A percentile compares a stretch with the other conserved stretches of the same genome.
phyloP scores from a whole-genome alignment of 2,329 filamentous ascomycete species.

The Erysiphe pulchra region DNA sequence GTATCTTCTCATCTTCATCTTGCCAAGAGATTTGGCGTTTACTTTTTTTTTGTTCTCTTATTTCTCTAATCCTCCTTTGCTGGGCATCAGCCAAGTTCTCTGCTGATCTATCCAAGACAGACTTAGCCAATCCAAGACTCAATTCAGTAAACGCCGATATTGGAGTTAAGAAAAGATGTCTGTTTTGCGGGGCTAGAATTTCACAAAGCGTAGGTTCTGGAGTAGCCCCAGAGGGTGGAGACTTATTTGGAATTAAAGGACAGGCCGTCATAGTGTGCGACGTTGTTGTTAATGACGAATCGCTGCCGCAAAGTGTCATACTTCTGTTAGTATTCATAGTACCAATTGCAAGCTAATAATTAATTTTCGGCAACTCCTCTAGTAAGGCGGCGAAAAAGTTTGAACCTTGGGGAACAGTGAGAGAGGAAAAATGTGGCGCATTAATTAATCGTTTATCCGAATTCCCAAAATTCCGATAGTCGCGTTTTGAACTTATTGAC shows the following conservation, averaged over 20 bases:
- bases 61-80: constrained; percentile 36
- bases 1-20: constrained; percentile 20
- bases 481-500: no score
- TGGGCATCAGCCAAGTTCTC: constrained; percentile 49
- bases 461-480: no score
- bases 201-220: constrained; percentile 4
- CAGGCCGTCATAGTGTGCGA: constrained; percentile 34
- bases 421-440: no score
- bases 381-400: no score
- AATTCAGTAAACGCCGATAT: constrained; percentile 36
- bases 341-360: no score
- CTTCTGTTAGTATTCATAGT: background rate
- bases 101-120: constrained; percentile 55
- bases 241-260: constrained; percentile 14
- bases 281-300: constrained; percentile 33
- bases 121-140: constrained; percentile 52
- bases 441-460: no score
- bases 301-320: background rate
- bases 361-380: no score
- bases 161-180: constrained; percentile 45
- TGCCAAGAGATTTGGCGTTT: constrained; percentile 22
- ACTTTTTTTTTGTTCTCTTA: constrained; percentile 48
- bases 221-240: constrained; percentile 14
- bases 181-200: constrained; percentile 8
- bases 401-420: no score